Percentiles rank a stretch among this genome's conserved stretches.
These are phyloP conservation scores for Lentinus polychrous DNA, from an alignment of 1,284 basidiomycete species.

Conservation along the genomic window DNA sequence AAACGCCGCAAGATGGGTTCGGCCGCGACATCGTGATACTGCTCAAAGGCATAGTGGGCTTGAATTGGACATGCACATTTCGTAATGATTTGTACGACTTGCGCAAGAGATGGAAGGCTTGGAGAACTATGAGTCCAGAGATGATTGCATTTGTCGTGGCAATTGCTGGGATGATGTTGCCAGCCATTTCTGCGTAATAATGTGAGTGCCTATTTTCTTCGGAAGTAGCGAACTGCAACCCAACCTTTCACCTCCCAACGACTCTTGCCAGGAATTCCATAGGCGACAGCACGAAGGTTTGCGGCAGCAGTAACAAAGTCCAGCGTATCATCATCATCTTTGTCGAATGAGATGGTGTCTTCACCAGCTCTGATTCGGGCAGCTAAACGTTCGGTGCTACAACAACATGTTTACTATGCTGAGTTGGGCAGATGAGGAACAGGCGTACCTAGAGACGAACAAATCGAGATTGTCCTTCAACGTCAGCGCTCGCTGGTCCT, in stretches of 20 bases:
- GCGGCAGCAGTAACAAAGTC: conserved; percentile 95
- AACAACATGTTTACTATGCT: neutral
- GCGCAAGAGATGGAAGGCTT: conserved; percentile 79
- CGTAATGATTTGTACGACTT: conserved; percentile 52
- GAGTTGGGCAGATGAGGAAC: neutral
- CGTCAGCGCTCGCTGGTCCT: conserved; percentile 74
- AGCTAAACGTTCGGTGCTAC: conserved; percentile 76
- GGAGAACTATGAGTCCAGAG: conserved; percentile 89
- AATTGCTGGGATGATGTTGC: conserved; percentile 98
- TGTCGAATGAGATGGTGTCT: conserved; percentile 87
- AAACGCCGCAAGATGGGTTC: conserved; percentile 76
- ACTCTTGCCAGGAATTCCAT: conserved; percentile 85
- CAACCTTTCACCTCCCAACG: conserved; percentile 94
- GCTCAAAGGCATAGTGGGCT: conserved; percentile 69
- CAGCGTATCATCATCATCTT: conserved; percentile 95
- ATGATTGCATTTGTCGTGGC: conserved; percentile 99
- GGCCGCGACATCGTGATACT: conserved; percentile 58
- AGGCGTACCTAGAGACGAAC: conserved; percentile 71
- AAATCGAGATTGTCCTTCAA: conserved; percentile 77
- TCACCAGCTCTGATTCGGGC: conserved; percentile 68
- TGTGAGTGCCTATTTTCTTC: neutral
- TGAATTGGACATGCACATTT: conserved; percentile 72
- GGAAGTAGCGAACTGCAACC: neutral
- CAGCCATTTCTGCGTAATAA: conserved; percentile 85
- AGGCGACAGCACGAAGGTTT: conserved; percentile 87